These are phyloP conservation scores for Hymenochaete sp. DNA, from an alignment of 1,284 basidiomycete genomes.

Conservation along the genomic window DNA sequence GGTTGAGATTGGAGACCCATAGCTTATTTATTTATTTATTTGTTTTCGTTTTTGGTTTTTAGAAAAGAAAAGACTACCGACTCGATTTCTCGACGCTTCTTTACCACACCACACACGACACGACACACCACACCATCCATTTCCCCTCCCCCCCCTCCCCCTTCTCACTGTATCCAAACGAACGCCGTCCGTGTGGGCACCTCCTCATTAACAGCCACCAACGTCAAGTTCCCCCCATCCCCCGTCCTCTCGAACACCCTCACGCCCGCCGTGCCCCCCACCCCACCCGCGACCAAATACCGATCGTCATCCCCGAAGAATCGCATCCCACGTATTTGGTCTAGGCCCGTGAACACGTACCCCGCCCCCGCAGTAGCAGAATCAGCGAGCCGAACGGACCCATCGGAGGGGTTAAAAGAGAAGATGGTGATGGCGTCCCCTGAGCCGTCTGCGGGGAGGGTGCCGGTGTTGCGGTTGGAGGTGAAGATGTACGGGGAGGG, in stretches of 20 bases:
- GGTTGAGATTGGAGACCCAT: too few species aligned
- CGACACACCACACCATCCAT: too few species aligned
- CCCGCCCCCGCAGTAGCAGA: conserved; percentile 29
- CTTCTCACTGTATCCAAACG: conserved; percentile 30
- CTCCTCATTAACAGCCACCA: conserved; percentile 43
- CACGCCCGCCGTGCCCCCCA: conserved; percentile 42
- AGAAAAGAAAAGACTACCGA: too few species aligned
- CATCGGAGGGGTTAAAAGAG: neutral
- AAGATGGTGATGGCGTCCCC: conserved; percentile 62
- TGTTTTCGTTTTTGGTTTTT: too few species aligned
- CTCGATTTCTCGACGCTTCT: too few species aligned
- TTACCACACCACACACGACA: too few species aligned
- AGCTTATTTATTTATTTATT: too few species aligned
- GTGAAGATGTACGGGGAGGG: conserved; percentile 51
- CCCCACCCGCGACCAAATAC: conserved; percentile 49
- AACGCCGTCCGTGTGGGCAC: conserved; percentile 46
- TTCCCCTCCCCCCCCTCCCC: too few species aligned
- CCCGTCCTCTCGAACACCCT: conserved; percentile 46
- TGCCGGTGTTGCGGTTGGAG: conserved; percentile 57
- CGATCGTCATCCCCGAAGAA: conserved; percentile 45
- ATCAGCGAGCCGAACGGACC: conserved; percentile 21
- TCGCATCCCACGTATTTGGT: conserved; percentile 56
- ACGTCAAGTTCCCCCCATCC: conserved; percentile 41
- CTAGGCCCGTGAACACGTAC: conserved; percentile 54
- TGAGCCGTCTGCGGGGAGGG: conserved; percentile 34